These are phyloP conservation scores for Alternaria metachromatica DNA, from an alignment of 2,329 filamentous ascomycete genomes.

Conservation along the genomic window DNA sequence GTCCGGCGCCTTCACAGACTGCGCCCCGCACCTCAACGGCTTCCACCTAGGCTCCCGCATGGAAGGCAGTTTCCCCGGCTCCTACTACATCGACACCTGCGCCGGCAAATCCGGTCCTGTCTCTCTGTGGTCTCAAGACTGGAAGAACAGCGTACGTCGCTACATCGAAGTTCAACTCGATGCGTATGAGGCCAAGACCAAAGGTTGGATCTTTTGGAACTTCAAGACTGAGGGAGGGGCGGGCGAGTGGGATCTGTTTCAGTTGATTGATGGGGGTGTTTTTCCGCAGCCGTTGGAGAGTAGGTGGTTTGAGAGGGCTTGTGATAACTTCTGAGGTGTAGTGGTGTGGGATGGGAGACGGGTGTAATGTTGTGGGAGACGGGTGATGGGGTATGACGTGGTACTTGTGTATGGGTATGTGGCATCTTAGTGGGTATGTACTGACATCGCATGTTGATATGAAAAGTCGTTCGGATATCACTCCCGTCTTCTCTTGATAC, in stretches of 20 bases:
- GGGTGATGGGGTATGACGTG: background rate
- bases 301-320: slow-evolving; percentile 39
- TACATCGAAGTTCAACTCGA: slow-evolving; percentile 65
- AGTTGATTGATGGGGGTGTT: slow-evolving; percentile 56
- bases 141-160: slow-evolving; percentile 55
- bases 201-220: slow-evolving; percentile 66
- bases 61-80: slow-evolving; percentile 61
- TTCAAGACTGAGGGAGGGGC: slow-evolving; percentile 61
- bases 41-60: slow-evolving; percentile 62
- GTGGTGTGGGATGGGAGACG: background rate
- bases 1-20: slow-evolving; percentile 70
- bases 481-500: background rate
- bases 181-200: slow-evolving; percentile 57
- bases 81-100: slow-evolving; percentile 61
- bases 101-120: slow-evolving; percentile 57
- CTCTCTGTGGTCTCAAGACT: slow-evolving; percentile 55
- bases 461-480: background rate
- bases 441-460: background rate
- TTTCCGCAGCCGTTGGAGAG: slow-evolving; percentile 53
- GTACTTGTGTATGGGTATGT: background rate
- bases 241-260: slow-evolving; percentile 62
- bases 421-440: background rate
- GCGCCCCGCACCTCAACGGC: slow-evolving; percentile 57
- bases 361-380: background rate
- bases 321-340: slow-evolving; percentile 24